Evolutionary conservation across 495 filamentous ascomycete genomes (phyloP).

Genomic region (Jackrogersella minutella): DNA sequence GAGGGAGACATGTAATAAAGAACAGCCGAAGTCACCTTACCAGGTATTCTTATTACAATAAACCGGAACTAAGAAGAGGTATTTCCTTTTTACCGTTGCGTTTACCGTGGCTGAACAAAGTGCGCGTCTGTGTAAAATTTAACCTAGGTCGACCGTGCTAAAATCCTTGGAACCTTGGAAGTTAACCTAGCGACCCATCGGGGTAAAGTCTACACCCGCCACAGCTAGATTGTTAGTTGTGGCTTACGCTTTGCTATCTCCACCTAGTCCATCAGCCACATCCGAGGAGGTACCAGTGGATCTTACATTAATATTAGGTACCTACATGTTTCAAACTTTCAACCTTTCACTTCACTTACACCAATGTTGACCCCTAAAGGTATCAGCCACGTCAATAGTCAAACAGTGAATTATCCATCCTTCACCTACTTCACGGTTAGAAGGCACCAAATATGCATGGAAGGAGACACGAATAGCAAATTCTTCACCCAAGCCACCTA

Average conservation of each 20-base stretch:
- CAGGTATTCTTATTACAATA: neutral
- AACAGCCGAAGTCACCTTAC: neutral
- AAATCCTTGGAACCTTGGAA: too few relatives aligned
- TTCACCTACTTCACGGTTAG: neutral
- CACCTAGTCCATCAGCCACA: too few relatives aligned
- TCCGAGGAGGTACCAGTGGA: too few relatives aligned
- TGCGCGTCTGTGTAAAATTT: neutral
- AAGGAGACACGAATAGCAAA: neutral
- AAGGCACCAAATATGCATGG: neutral
- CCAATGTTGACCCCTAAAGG: too few relatives aligned
- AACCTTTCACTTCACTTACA: too few relatives aligned
- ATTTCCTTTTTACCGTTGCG: slow-evolving; percentile 14
- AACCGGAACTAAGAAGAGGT: neutral
- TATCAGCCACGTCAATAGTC: neutral
- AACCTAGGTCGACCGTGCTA: neutral
- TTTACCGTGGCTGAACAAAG: slow-evolving; percentile 20
- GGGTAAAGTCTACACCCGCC: neutral
- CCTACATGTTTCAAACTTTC: neutral
- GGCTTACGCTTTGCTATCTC: neutral
- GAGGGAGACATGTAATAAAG: neutral
- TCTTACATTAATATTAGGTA: too few relatives aligned
- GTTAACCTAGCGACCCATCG: too few relatives aligned
- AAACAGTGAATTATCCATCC: too few relatives aligned
- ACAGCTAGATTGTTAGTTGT: neutral
- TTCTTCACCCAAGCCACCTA: too few relatives aligned